A percentile compares a stretch with the other conserved stretches of the same genome.
These are phyloP conservation scores for Colletotrichum aenigma DNA, from an alignment of 2,329 filamentous ascomycete species.

Conservation along the genomic window DNA sequence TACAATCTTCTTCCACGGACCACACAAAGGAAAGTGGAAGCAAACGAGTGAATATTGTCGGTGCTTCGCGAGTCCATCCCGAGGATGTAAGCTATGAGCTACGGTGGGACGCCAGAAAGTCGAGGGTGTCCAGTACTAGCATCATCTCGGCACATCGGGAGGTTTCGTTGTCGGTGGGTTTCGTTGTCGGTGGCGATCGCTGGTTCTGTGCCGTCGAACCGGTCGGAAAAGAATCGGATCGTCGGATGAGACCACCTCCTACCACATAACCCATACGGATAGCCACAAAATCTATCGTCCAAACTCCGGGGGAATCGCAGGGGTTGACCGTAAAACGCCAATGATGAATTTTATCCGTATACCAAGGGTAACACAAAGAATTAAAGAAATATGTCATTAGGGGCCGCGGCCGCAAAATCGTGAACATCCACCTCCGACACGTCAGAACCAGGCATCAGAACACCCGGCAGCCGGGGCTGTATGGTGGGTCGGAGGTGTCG, in stretches of 20 bases:
- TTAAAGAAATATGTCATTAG: slow-evolving; percentile 26
- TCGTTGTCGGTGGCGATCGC: background rate
- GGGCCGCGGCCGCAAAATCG: background rate
- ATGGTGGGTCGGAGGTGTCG: background rate
- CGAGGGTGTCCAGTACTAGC: background rate
- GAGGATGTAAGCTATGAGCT: background rate
- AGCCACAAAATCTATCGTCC: slow-evolving; percentile 19
- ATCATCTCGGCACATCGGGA: background rate
- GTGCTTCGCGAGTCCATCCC: background rate
- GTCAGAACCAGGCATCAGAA: background rate
- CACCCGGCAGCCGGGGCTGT: background rate
- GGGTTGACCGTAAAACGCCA: slow-evolving; percentile 17
- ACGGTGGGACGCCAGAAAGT: too few relatives aligned
- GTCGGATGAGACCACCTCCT: background rate
- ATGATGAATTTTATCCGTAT: slow-evolving; percentile 24
- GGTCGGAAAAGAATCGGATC: background rate
- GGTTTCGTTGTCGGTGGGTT: background rate
- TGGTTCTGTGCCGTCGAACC: background rate
- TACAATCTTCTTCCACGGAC: background rate
- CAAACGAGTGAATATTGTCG: background rate
- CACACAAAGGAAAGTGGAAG: background rate
- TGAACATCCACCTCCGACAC: background rate
- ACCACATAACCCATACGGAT: background rate
- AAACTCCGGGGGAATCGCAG: slow-evolving; percentile 16
- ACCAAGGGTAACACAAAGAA: slow-evolving; percentile 22